A percentile compares a stretch with the other conserved stretches of the same genome.
phyloP scores from a whole-genome alignment of 148 eudicot species.

The Rhododendron mucronatum region DNA sequence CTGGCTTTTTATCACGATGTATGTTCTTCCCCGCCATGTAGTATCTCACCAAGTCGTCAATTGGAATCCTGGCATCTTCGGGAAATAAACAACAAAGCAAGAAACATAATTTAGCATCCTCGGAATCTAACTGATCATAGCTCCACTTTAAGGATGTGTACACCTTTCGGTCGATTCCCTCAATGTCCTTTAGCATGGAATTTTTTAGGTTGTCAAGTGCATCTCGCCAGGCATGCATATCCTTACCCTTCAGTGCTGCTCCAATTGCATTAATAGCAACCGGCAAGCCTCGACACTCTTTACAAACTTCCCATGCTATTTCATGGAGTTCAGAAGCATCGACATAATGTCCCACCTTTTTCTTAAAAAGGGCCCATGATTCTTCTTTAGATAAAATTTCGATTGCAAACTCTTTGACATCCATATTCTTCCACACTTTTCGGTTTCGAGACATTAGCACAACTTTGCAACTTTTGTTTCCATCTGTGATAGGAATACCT shows the following conservation, averaged over 20 bases:
- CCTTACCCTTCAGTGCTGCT: not conserved
- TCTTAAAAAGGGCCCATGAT: too few species aligned
- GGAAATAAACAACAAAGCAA: conserved; percentile 1
- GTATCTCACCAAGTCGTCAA: not conserved
- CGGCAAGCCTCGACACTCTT: conserved; percentile 19
- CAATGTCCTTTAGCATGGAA: not conserved
- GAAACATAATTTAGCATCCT: not conserved
- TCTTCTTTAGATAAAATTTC: too few species aligned
- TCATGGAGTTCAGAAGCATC: too few species aligned
- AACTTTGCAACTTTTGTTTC: too few species aligned
- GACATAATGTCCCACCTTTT: too few species aligned
- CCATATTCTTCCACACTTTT: too few species aligned
- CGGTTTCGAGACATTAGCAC: too few species aligned
- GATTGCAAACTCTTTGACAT: too few species aligned
- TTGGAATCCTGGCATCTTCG: not conserved
- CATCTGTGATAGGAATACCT: too few species aligned
- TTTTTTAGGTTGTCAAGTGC: not conserved
- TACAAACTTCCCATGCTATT: not conserved
- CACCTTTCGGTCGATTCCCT: not conserved
- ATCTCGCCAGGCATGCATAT: not conserved
- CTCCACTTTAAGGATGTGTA: conserved; percentile 7
- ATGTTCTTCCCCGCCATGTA: not conserved
- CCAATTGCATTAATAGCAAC: conserved; percentile 12
- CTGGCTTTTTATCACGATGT: not conserved
- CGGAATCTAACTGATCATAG: not conserved